A percentile compares a stretch with the other conserved stretches of the same genome.
These are phyloP conservation scores for Neobulgaria alba DNA, from an alignment of 2,329 filamentous ascomycete genomes.

Conservation along the genomic window DNA sequence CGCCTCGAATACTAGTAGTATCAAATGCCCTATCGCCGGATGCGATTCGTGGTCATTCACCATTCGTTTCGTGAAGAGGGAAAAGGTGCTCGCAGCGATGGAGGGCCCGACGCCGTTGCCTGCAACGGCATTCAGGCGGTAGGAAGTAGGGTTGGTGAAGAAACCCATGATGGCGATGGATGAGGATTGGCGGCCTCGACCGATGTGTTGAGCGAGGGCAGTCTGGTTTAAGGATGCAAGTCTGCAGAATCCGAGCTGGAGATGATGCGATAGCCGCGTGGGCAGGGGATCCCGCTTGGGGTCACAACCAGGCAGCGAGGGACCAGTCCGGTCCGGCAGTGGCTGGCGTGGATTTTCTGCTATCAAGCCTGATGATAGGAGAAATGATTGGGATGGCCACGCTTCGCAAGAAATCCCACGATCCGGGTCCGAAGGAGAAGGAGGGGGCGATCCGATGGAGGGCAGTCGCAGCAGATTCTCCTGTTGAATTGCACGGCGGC, in stretches of 20 bases:
- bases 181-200: slow-evolving; percentile 17
- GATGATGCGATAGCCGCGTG: slow-evolving; percentile 4
- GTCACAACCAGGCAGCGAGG: not conserved
- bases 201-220: slow-evolving; percentile 5
- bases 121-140: slow-evolving; percentile 33
- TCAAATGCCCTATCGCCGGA: slow-evolving; percentile 36
- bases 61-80: slow-evolving; percentile 15
- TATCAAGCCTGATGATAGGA: not conserved
- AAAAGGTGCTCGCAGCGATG: slow-evolving; percentile 17
- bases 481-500: too few relatives aligned
- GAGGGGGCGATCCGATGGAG: too few relatives aligned
- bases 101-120: slow-evolving; percentile 20
- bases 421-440: too few relatives aligned
- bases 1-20: slow-evolving; percentile 69
- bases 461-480: too few relatives aligned
- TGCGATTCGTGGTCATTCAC: slow-evolving; percentile 28
- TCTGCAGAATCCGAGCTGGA: not conserved
- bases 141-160: slow-evolving; percentile 40
- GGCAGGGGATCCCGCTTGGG: not conserved
- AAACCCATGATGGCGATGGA: slow-evolving; percentile 31
- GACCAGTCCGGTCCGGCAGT: not conserved
- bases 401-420: too few relatives aligned
- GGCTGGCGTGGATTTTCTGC: not conserved
- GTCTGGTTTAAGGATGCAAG: not conserved
- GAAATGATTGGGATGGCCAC: too few relatives aligned